A percentile compares a stretch with the other conserved stretches of the same genome.
Conservation (phyloP, 1,284 basidiomycete genomes). For the Tetrapyrgos nigripes region DNA sequence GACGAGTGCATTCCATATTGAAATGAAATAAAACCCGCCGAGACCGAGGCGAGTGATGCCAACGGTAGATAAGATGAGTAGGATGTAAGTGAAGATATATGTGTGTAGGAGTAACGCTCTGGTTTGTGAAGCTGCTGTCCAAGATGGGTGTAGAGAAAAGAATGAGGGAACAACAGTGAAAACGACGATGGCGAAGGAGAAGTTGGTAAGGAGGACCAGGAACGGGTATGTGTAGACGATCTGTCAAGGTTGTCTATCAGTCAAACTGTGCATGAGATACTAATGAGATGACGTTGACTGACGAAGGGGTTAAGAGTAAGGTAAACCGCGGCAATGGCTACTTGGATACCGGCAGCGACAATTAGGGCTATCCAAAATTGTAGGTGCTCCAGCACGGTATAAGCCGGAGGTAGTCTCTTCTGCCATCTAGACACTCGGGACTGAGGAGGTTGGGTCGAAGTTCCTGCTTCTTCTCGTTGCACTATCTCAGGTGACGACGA, state of each 20-base stretch:
- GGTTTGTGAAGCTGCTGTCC: conserved; percentile 42
- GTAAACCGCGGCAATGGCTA: conserved; percentile 54
- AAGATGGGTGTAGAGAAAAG: conserved; percentile 25
- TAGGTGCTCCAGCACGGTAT: conserved; percentile 46
- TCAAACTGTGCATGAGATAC: background rate
- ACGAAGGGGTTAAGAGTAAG: conserved; percentile 69
- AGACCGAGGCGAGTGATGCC: conserved; percentile 48
- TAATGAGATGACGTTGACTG: conserved; percentile 32
- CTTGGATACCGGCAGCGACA: conserved; percentile 51
- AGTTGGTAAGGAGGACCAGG: conserved; percentile 52
- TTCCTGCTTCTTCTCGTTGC: background rate
- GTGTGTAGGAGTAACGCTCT: conserved; percentile 51
- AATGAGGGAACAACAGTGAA: background rate
- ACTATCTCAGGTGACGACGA: background rate
- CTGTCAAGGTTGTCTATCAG: conserved; percentile 38
- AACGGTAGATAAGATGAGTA: conserved; percentile 57
- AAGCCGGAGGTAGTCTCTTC: background rate
- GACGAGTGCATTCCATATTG: conserved; percentile 59
- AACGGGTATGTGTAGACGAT: conserved; percentile 66
- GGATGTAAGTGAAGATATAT: conserved; percentile 62
- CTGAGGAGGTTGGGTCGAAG: background rate
- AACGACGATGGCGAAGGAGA: conserved; percentile 25
- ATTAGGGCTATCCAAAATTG: conserved; percentile 65
- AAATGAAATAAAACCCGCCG: conserved; percentile 59
- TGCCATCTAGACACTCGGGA: background rate